These are phyloP conservation scores for Cutaneotrichosporon cavernicola DNA, from an alignment of 1,284 basidiomycete genomes.

Conservation along the genomic window DNA sequence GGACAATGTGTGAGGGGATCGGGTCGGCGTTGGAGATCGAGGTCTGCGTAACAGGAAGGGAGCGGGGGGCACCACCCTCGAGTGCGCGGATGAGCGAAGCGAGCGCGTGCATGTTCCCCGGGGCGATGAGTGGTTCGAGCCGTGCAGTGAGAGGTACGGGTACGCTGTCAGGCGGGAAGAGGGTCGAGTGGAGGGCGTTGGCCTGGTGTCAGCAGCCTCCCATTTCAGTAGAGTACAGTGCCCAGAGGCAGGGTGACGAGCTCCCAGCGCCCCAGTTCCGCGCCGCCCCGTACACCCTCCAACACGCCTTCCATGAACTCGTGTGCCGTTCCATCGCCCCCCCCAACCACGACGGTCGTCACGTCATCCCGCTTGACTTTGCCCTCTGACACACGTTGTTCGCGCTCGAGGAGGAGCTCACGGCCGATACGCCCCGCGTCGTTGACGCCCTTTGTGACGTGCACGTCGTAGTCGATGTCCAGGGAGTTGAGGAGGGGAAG, in stretches of 20 bases:
- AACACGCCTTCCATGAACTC: slow-evolving; percentile 70
- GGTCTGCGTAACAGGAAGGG: slow-evolving; percentile 63
- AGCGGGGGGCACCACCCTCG: slow-evolving; percentile 55
- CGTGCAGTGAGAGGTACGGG: neutral
- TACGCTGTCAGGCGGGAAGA: slow-evolving; percentile 51
- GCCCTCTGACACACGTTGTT: slow-evolving; percentile 36
- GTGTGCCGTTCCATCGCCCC: slow-evolving; percentile 87
- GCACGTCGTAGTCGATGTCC: slow-evolving; percentile 43
- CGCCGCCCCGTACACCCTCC: neutral
- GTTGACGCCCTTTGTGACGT: slow-evolving; percentile 59
- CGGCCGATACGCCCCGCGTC: slow-evolving; percentile 64
- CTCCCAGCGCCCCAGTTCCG: slow-evolving; percentile 33
- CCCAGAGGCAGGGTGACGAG: slow-evolving; percentile 66
- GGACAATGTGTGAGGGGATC: slow-evolving; percentile 58
- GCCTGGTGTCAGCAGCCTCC: slow-evolving; percentile 54
- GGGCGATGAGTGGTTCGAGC: neutral
- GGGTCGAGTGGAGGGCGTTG: slow-evolving; percentile 75
- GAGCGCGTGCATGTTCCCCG: slow-evolving; percentile 9
- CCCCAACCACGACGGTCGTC: slow-evolving; percentile 63
- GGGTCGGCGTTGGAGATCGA: slow-evolving; percentile 59
- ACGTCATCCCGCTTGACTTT: slow-evolving; percentile 68
- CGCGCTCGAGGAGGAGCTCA: slow-evolving; percentile 52
- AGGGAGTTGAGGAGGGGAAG: slow-evolving; percentile 63
- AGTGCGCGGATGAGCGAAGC: slow-evolving; percentile 33
- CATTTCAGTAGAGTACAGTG: slow-evolving; percentile 55